phyloP scores from a whole-genome alignment of 208 protist species.

The Trypanosoma boissoni region DNA sequence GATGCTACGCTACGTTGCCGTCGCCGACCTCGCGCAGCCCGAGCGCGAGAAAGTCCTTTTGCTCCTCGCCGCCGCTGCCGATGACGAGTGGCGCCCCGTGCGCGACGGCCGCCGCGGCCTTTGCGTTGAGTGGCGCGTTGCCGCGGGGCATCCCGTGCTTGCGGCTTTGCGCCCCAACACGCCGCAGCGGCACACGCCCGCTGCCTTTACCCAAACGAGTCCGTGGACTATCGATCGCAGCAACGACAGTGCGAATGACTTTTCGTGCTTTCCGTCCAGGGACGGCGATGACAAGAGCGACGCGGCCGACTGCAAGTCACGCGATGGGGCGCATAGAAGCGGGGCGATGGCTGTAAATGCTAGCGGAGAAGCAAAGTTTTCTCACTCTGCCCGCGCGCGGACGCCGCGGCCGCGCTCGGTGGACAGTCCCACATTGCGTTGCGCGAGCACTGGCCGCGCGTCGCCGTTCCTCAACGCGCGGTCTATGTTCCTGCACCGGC shows the following conservation, averaged over 20 bases:
- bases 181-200: neutral
- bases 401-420: too few species aligned
- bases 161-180: neutral
- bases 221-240: constrained; percentile 13
- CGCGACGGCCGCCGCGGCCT: neutral
- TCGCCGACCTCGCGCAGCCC: constrained; percentile 4
- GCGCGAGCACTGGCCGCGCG: too few species aligned
- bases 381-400: too few species aligned
- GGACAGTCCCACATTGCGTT: too few species aligned
- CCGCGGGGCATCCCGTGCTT: neutral
- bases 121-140: constrained; percentile 13
- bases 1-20: constrained; percentile 2
- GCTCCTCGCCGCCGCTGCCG: constrained; percentile 6
- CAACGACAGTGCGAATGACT: constrained; percentile 11
- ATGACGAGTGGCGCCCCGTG: neutral
- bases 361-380: too few species aligned
- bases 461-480: constrained; percentile 11
- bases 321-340: too few species aligned
- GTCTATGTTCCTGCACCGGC: constrained; percentile 7
- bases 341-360: too few species aligned
- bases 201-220: neutral
- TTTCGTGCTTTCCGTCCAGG: too few species aligned
- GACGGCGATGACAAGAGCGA: too few species aligned
- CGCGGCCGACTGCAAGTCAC: too few species aligned
- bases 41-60: constrained; percentile 20